Base-by-base conservation (phyloP, 106 monocot species). In the Phalaenopsis aphrodite region DNA sequence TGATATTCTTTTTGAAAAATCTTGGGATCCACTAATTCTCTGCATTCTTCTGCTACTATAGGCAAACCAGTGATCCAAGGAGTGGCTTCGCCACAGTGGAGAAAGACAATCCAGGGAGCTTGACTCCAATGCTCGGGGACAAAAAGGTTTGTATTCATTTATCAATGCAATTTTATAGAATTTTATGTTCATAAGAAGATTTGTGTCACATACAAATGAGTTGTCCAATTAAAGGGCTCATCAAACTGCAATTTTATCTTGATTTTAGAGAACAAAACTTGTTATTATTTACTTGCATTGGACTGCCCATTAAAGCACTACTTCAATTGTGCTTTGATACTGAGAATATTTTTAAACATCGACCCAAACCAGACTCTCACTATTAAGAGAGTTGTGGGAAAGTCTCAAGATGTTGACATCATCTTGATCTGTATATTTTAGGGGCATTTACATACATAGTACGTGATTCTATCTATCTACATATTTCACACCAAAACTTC, bases 51-150 rank as follows among this genome's bases (percentile, higher is more conserved):
- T 68, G 56, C 38, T 72, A 75, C 66, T 94, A 47, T 75, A 99
- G 98, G 75, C 94, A 91, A 87, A 89, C 89, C 23, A 99, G 94
- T 79, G 98, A 99, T 64, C 89, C 98, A 5, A 92, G 86, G 78
- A 95, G 98, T 79, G 98, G 94, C 42, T 94, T 93, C 83, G 91
- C 94, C 41, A 91, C 94, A 9, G 92, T 95, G 52, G 98, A 99
- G 87, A 99, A 94, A 77, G 89, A 98, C 80, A 87, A 81, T 79
- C 83, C 85, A 0, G 94, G 97, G 65, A 98, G 94, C 79, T 84
- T 98, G 86, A 99, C 98, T 76, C 98, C 98, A 21, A 99, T 99
- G 98, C 91, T 95, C 36, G 94, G 98, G 24, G 98, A 94, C 56
- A 88, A 89, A 78, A 99, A 99, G 94, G 94, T 99, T 38, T 85